These are phyloP conservation scores for Apocynum venetum DNA, from an alignment of 257 asterid genomes.

Conservation along the genomic window DNA sequence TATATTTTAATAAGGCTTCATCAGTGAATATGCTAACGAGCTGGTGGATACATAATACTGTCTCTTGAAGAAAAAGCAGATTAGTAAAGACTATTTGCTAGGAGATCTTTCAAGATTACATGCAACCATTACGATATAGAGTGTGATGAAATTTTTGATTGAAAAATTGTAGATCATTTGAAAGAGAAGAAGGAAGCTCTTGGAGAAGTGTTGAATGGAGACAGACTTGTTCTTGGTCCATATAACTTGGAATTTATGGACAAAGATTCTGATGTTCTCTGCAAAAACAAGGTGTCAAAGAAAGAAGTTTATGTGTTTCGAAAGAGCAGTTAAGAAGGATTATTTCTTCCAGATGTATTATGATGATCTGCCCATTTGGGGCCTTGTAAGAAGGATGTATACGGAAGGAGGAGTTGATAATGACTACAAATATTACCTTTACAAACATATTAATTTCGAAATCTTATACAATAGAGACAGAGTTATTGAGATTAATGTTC, in stretches of 20 bases:
- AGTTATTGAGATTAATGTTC: slow-evolving; percentile 71
- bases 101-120: neutral
- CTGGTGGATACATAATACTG: neutral
- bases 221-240: slow-evolving; percentile 66
- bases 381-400: slow-evolving; percentile 67
- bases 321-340: slow-evolving; percentile 60
- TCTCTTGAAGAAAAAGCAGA: neutral
- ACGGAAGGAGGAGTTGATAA: slow-evolving; percentile 60
- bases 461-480: slow-evolving; percentile 54
- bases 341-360: slow-evolving; percentile 76
- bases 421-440: slow-evolving; percentile 58
- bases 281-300: slow-evolving; percentile 49
- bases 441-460: slow-evolving; percentile 64
- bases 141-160: neutral
- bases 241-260: slow-evolving; percentile 68
- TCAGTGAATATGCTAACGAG: neutral
- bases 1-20: neutral
- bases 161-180: slow-evolving; percentile 42
- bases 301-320: slow-evolving; percentile 53
- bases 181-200: slow-evolving; percentile 73
- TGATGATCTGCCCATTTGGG: slow-evolving; percentile 84
- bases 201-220: slow-evolving; percentile 72
- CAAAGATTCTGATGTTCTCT: slow-evolving; percentile 49
- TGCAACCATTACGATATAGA: neutral
- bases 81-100: neutral